Conservation (phyloP, 2,329 filamentous ascomycete genomes). For the Fusarium lateritium region DNA sequence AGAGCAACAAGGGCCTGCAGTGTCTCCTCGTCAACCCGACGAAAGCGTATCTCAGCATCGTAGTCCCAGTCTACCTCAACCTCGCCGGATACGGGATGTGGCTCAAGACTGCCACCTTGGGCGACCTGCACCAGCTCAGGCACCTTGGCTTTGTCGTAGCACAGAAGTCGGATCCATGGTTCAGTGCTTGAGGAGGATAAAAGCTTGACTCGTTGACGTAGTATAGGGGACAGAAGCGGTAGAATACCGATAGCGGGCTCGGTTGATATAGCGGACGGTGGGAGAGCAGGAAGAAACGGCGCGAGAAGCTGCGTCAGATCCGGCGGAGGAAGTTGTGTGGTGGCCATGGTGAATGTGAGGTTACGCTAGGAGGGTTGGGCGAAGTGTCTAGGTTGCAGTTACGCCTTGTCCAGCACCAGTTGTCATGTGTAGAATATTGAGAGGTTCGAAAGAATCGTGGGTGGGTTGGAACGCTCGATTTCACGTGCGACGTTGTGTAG, state of each 20-base stretch:
- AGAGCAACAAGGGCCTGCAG: constrained; percentile 77
- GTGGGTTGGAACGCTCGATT: constrained; percentile 12
- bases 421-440: constrained; percentile 10
- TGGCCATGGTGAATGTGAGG: constrained; percentile 46
- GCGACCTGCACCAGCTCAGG: constrained; percentile 73
- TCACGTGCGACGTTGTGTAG: constrained; percentile 36
- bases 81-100: constrained; percentile 86
- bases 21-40: constrained; percentile 81
- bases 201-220: constrained; percentile 76
- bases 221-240: constrained; percentile 74
- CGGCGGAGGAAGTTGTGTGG: constrained; percentile 58
- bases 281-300: constrained; percentile 72
- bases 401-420: constrained; percentile 8
- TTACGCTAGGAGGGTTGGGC: not conserved
- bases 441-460: constrained; percentile 10
- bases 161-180: constrained; percentile 81
- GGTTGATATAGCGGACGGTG: constrained; percentile 70
- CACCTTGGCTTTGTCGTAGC: constrained; percentile 73
- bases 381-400: constrained; percentile 14
- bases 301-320: constrained; percentile 64
- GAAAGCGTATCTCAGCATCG: constrained; percentile 74
- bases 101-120: constrained; percentile 76
- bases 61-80: constrained; percentile 80
- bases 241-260: constrained; percentile 70
- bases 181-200: constrained; percentile 72